Evolutionary conservation across 805 yeast genomes (phyloP).

Genomic region (Blastobotrys parvus): DNA sequence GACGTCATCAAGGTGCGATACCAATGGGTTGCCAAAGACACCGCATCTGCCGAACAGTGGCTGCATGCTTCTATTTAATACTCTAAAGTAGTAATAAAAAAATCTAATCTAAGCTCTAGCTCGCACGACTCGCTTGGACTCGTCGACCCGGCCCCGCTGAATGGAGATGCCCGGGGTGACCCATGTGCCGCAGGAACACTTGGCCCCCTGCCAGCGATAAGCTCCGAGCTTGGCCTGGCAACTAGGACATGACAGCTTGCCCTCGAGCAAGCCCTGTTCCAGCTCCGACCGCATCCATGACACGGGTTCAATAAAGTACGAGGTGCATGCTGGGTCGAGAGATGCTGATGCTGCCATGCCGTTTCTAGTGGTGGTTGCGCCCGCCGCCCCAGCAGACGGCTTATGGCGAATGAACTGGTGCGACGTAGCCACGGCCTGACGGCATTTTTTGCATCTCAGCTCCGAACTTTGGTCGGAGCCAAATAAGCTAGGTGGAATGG

Average conservation of each 20-base stretch:
- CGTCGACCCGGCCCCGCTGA: slow-evolving; percentile 74
- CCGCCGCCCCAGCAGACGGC: slow-evolving; percentile 24
- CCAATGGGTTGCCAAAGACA: slow-evolving; percentile 43
- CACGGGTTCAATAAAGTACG: slow-evolving; percentile 80
- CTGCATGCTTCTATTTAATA: slow-evolving; percentile 16
- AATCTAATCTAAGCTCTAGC: slow-evolving; percentile 1
- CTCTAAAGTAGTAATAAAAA: neutral
- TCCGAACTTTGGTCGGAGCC: neutral
- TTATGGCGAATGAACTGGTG: slow-evolving; percentile 55
- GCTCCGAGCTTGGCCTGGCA: slow-evolving; percentile 84
- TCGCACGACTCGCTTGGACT: slow-evolving; percentile 26
- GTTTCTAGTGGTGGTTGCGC: slow-evolving; percentile 12
- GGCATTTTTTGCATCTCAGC: slow-evolving; percentile 75
- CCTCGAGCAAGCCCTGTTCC: slow-evolving; percentile 69
- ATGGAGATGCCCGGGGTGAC: slow-evolving; percentile 84
- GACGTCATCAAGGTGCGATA: slow-evolving; percentile 45
- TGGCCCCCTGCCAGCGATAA: slow-evolving; percentile 87
- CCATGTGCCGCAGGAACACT: slow-evolving; percentile 96
- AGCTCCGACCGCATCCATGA: slow-evolving; percentile 86
- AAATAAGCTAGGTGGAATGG: neutral
- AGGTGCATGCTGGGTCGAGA: slow-evolving; percentile 49
- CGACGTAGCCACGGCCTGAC: slow-evolving; percentile 59
- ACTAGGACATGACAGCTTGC: slow-evolving; percentile 76
- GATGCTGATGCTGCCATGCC: slow-evolving; percentile 15
- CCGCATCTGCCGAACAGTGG: slow-evolving; percentile 36